Percentiles rank a stretch among this genome's conserved stretches.
Conservation (phyloP, 495 filamentous ascomycete genomes). For the Xylaria scruposa region DNA sequence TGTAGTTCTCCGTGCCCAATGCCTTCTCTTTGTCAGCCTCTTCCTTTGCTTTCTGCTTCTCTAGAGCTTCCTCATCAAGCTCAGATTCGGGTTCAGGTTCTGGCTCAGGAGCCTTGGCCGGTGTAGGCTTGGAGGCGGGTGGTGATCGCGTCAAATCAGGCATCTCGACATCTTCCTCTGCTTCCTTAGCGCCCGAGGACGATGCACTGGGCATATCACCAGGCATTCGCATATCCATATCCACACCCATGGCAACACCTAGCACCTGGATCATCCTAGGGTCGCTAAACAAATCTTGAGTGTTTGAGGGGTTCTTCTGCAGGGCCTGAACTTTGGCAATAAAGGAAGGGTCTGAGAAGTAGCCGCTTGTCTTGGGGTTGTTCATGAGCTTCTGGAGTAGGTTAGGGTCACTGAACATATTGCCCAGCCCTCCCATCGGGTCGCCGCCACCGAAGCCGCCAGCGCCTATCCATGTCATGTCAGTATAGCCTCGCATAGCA, state of each 20-base stretch:
- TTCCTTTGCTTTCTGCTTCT: slow-evolving; percentile 87
- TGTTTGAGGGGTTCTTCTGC: slow-evolving; percentile 77
- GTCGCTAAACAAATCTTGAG: slow-evolving; percentile 82
- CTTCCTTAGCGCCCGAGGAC: slow-evolving; percentile 50
- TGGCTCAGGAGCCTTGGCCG: slow-evolving; percentile 59
- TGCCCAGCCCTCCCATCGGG: slow-evolving; percentile 76
- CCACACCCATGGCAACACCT: slow-evolving; percentile 90
- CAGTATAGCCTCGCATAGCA: background rate
- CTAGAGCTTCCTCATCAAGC: slow-evolving; percentile 79
- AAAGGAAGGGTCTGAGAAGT: slow-evolving; percentile 84
- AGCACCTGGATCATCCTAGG: slow-evolving; percentile 93
- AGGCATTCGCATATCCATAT: slow-evolving; percentile 78
- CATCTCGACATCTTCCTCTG: slow-evolving; percentile 81
- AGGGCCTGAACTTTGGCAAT: slow-evolving; percentile 87
- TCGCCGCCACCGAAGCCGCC: slow-evolving; percentile 58
- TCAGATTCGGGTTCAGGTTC: slow-evolving; percentile 69
- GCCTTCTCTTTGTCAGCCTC: slow-evolving; percentile 95
- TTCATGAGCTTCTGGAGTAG: slow-evolving; percentile 86
- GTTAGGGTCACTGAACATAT: slow-evolving; percentile 92
- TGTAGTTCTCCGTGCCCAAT: slow-evolving; percentile 93
- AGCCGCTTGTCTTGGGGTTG: slow-evolving; percentile 90
- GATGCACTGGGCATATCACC: slow-evolving; percentile 45
- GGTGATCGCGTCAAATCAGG: slow-evolving; percentile 63
- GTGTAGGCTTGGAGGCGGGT: slow-evolving; percentile 49
- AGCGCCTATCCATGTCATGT: slow-evolving; percentile 30